Conservation (phyloP, 176 grass and related monocot species). For the Rhynchospora breviuscula region DNA sequence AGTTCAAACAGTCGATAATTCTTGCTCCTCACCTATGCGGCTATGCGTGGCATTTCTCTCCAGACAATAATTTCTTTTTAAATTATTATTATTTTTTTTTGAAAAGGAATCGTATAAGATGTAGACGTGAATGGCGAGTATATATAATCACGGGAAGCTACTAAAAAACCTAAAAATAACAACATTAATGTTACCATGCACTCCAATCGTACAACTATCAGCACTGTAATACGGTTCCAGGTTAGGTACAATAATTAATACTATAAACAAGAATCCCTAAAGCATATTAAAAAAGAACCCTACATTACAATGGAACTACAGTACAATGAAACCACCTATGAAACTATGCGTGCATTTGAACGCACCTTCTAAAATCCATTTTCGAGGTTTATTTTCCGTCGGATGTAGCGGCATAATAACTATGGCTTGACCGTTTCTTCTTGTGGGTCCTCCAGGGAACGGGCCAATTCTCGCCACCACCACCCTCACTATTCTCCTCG, state of each 20-base stretch:
- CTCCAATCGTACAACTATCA: neutral
- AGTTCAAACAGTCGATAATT: no score
- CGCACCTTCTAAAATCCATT: neutral
- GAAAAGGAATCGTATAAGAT: no score
- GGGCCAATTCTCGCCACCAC: conserved; percentile 44
- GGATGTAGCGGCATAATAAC: conserved; percentile 27
- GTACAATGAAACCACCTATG: neutral
- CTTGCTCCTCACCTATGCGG: no score
- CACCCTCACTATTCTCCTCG: conserved; percentile 33
- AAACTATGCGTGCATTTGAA: neutral
- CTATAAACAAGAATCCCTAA: neutral
- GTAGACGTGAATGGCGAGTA: no score
- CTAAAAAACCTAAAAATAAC: neutral
- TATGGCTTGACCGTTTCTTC: conserved; percentile 75
- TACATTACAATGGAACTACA: neutral
- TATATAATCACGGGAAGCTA: neutral
- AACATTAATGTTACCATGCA: neutral
- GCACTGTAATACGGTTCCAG: neutral
- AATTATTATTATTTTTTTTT: no score
- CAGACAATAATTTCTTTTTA: no score
- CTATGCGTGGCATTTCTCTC: no score
- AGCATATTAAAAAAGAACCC: neutral
- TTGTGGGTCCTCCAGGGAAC: conserved; percentile 79
- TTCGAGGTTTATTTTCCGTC: conserved; percentile 33
- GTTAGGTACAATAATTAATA: neutral